phyloP scores from a whole-genome alignment of 1,284 basidiomycete genomes.

The Puccinia hordei region DNA sequence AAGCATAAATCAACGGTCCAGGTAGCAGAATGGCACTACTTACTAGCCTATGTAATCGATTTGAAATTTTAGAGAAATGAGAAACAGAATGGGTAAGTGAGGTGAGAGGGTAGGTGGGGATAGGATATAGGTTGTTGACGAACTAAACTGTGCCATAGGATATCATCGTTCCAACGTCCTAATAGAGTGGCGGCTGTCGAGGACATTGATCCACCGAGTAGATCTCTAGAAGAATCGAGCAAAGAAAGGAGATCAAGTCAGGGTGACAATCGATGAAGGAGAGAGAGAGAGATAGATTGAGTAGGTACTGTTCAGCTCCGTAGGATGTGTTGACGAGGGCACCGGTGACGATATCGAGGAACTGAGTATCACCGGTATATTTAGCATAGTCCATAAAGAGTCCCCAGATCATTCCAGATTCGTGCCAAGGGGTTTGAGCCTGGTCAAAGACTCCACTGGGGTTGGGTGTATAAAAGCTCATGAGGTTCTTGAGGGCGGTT shows the following conservation, averaged over 20 bases:
- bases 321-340: conserved; percentile 48
- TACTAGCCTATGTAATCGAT: not conserved
- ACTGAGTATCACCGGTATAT: conserved; percentile 47
- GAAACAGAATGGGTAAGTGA: not conserved
- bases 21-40: not conserved
- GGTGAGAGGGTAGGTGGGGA: not conserved
- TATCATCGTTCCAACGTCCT: conserved; percentile 48
- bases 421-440: conserved; percentile 48
- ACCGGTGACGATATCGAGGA: conserved; percentile 46
- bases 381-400: conserved; percentile 49
- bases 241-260: not conserved
- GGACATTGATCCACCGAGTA: conserved; percentile 47
- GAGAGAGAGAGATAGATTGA: not conserved
- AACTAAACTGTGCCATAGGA: conserved; percentile 44
- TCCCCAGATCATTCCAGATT: conserved; percentile 47
- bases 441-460: conserved; percentile 32
- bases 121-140: not conserved
- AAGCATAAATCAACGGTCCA: not conserved
- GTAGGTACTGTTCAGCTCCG: conserved; percentile 34
- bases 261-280: not conserved
- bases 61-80: not conserved
- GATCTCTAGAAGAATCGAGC: conserved; percentile 15
- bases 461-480: conserved; percentile 28
- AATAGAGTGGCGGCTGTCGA: conserved; percentile 26
- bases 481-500: conserved; percentile 33